phyloP scores from a whole-genome alignment of 2,329 filamentous ascomycete genomes.

The Ascochyta rabiei region DNA sequence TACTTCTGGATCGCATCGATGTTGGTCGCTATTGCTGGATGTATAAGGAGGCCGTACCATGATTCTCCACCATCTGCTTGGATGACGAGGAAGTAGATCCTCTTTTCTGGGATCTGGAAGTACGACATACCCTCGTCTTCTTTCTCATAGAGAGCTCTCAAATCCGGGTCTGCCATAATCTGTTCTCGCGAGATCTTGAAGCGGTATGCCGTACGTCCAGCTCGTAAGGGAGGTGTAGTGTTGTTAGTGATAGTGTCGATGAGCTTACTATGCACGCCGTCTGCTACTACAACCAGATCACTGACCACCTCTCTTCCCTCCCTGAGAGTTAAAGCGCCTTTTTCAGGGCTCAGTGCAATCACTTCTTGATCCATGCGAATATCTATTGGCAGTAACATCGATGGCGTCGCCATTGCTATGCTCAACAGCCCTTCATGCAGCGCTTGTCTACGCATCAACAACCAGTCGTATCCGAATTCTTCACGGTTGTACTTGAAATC shows the following conservation, averaged over 20 bases:
- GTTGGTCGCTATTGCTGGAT: background rate
- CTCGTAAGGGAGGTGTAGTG: background rate
- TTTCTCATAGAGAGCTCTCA: constrained; percentile 5
- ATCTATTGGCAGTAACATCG: background rate
- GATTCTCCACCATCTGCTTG: constrained; percentile 3
- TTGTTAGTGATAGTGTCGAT: background rate
- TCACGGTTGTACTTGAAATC: constrained; percentile 8
- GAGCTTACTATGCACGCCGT: constrained; percentile 9
- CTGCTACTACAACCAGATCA: constrained; percentile 1
- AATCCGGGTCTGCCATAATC: constrained; percentile 5
- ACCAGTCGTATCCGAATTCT: constrained; percentile 8
- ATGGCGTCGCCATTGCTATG: background rate
- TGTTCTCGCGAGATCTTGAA: constrained; percentile 6
- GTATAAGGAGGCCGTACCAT: constrained; percentile 4
- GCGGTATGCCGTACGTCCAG: constrained; percentile 4
- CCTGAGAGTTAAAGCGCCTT: background rate
- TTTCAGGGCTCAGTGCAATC: background rate
- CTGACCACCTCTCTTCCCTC: background rate
- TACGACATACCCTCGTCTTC: constrained; percentile 7
- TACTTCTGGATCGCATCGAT: constrained; percentile 4
- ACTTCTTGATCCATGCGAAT: background rate
- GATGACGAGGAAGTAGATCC: constrained; percentile 4
- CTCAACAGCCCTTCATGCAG: constrained; percentile 6
- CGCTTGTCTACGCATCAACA: constrained; percentile 11
- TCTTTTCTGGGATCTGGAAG: constrained; percentile 7